Conservation (phyloP, 371 early-diverging fungal genomes). For the Sporodiniella umbellata region DNA sequence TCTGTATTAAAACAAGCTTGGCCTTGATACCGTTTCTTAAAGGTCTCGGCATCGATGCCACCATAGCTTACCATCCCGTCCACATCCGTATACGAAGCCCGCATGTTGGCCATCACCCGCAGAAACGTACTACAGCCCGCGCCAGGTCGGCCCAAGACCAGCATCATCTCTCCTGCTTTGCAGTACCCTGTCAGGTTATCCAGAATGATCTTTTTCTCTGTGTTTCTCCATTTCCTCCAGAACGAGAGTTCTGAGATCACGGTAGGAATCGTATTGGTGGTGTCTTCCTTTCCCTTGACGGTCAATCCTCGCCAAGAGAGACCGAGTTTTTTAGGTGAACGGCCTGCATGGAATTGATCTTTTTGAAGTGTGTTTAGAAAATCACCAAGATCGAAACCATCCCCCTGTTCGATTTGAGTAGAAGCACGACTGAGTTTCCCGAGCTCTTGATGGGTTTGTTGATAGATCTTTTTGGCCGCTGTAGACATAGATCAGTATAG, state of each 20-base stretch:
- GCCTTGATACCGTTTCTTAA: slow-evolving; percentile 52
- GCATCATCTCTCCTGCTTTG: slow-evolving; percentile 69
- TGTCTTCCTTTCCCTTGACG: slow-evolving; percentile 16
- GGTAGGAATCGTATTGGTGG: slow-evolving; percentile 9
- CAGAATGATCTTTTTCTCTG: slow-evolving; percentile 26
- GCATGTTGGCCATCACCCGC: slow-evolving; percentile 62
- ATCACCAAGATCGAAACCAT: slow-evolving; percentile 20
- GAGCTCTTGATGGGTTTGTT: slow-evolving; percentile 25
- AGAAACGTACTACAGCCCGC: slow-evolving; percentile 69
- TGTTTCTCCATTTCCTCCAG: slow-evolving; percentile 32
- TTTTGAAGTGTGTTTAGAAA: slow-evolving; percentile 15
- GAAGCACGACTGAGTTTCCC: slow-evolving; percentile 27
- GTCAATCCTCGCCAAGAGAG: slow-evolving; percentile 41
- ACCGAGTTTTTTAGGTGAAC: slow-evolving; percentile 47
- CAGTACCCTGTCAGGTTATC: slow-evolving; percentile 40
- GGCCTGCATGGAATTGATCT: slow-evolving; percentile 25
- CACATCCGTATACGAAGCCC: slow-evolving; percentile 53
- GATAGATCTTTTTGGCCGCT: not conserved
- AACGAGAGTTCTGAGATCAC: slow-evolving; percentile 12
- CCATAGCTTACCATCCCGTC: slow-evolving; percentile 60
- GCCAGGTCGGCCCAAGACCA: slow-evolving; percentile 74
- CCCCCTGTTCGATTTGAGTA: slow-evolving; percentile 16
- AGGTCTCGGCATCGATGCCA: slow-evolving; percentile 55
- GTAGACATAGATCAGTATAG: too few relatives aligned
- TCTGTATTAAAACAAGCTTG: slow-evolving; percentile 69